Conservation (phyloP, 1,139 yeast species). For the Scheffersomyces lignicola region DNA sequence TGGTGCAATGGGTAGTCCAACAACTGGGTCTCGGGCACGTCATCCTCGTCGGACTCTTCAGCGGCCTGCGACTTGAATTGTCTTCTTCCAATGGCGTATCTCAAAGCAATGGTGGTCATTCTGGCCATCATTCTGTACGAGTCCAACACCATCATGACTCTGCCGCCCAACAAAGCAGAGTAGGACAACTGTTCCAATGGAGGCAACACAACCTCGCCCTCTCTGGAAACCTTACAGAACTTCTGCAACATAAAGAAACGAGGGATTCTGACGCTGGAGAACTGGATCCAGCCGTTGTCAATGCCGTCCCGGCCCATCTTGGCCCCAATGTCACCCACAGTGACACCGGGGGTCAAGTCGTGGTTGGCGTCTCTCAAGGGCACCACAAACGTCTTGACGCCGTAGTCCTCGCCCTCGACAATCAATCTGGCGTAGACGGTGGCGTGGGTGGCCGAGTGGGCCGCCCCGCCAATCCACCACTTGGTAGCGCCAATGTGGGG, state of each 20-base stretch:
- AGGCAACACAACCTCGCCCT: slow-evolving; percentile 70
- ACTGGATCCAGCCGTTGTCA: slow-evolving; percentile 95
- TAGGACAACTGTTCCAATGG: slow-evolving; percentile 87
- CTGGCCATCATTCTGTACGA: slow-evolving; percentile 80
- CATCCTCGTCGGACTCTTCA: slow-evolving; percentile 14
- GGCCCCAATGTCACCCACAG: slow-evolving; percentile 89
- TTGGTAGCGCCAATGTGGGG: slow-evolving; percentile 91
- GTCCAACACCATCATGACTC: slow-evolving; percentile 87
- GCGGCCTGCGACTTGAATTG: slow-evolving; percentile 60
- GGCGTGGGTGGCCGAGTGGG: slow-evolving; percentile 87
- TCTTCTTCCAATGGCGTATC: slow-evolving; percentile 88
- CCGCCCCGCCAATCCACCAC: slow-evolving; percentile 99
- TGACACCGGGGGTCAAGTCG: slow-evolving; percentile 71
- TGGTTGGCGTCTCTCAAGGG: slow-evolving; percentile 79
- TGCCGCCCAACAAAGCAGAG: slow-evolving; percentile 83
- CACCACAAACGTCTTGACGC: slow-evolving; percentile 87
- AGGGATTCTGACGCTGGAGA: slow-evolving; percentile 78
- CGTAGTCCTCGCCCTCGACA: slow-evolving; percentile 81
- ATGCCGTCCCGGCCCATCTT: slow-evolving; percentile 91
- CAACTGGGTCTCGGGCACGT: slow-evolving; percentile 56
- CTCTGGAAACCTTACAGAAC: slow-evolving; percentile 69
- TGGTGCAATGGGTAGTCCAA: slow-evolving; percentile 87
- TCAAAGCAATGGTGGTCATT: slow-evolving; percentile 77
- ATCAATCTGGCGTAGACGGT: slow-evolving; percentile 79
- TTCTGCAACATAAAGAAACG: slow-evolving; percentile 80